Percentiles rank a stretch among this genome's conserved stretches.
phyloP scores from a whole-genome alignment of 169 alveolate genomes.

The Theileria annulata region DNA sequence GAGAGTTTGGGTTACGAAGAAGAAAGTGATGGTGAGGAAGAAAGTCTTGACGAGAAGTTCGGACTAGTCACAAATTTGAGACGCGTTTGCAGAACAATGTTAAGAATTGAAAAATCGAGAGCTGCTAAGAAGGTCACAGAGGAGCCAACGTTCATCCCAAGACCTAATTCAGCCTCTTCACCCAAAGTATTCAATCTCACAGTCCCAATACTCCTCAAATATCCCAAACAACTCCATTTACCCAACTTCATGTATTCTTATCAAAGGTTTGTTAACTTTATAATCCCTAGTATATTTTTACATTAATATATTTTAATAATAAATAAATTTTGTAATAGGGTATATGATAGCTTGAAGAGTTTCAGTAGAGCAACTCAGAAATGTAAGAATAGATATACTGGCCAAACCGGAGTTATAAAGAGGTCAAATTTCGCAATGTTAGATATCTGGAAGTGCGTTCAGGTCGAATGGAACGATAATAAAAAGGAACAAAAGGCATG shows the following conservation, averaged over 20 bases:
- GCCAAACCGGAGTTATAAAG: slow-evolving; percentile 8
- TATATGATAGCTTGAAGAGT: not conserved
- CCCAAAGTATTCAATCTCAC: slow-evolving; percentile 1
- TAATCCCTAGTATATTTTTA: too few relatives aligned
- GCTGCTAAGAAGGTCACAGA: slow-evolving; percentile 11
- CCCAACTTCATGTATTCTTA: not conserved
- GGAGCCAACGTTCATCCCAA: slow-evolving; percentile 10
- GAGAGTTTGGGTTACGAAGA: slow-evolving; percentile 4
- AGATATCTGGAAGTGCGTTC: slow-evolving; percentile 19
- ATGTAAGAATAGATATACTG: not conserved
- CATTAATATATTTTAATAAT: too few relatives aligned
- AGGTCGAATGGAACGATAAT: slow-evolving; percentile 28
- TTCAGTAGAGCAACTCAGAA: slow-evolving; percentile 1
- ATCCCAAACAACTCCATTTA: not conserved
- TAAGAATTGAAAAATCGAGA: slow-evolving; percentile 9
- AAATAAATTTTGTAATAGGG: slow-evolving; percentile 1
- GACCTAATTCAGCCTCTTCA: not conserved
- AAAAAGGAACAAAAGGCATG: slow-evolving; percentile 1
- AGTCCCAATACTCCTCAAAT: not conserved
- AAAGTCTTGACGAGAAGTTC: not conserved
- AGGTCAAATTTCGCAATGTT: not conserved
- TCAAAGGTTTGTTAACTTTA: not conserved
- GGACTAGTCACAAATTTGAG: slow-evolving; percentile 19
- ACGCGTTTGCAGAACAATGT: not conserved
- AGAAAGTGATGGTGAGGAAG: slow-evolving; percentile 14